Base-by-base conservation (phyloP, 306 rosid species). In the Sesbania bispinosa region DNA sequence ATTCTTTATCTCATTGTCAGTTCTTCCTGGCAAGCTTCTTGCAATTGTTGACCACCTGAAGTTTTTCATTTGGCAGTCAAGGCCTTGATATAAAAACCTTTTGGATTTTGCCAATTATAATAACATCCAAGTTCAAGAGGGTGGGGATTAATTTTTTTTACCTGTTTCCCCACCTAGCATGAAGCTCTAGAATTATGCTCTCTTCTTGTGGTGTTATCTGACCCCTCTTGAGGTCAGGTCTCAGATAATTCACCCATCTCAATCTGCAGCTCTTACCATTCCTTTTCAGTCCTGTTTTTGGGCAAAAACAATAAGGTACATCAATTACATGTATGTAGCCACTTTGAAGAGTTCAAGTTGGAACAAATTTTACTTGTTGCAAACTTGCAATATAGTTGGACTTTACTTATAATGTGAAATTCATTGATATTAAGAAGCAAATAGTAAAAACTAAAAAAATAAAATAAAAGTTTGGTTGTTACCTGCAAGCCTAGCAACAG, bases 161-260 rank as follows among this genome's bases (percentile, higher is more conserved):
- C 98, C 98, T 93, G 83, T 93, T 93, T 18, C 97, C 98, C 98
- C 98, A 93, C 26, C 88, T 90, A 52, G 88, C 91, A 84, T 93
- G 98, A 43, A 93, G 85, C 76, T 90, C 96, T 3, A 85, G 66
- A 80, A 93, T 93, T 58, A 88, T 82, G 83, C 78, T 85, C 76
- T 93, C 98, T 82, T 93, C 98, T 79, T 90, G 93, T 16, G 98
- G 97, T 50, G 98, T 93, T 80, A 93, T 90, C 69, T 88, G 98
- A 24, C 97, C 96, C 78, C 91, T 90, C 80, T 90, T 93, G 5
- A 92, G 89, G 76, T 92, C 98, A n/a, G 98, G 98, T 69, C 98
- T 88, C 38, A 92, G 71, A 65, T 92, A 92, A 67, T 92, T 92
- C 83, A 92, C 96, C 98, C 98, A 92, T 76, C 98, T 90, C 84